Conservation (phyloP, 345 rosid genomes). For the Moringa oleifera region DNA sequence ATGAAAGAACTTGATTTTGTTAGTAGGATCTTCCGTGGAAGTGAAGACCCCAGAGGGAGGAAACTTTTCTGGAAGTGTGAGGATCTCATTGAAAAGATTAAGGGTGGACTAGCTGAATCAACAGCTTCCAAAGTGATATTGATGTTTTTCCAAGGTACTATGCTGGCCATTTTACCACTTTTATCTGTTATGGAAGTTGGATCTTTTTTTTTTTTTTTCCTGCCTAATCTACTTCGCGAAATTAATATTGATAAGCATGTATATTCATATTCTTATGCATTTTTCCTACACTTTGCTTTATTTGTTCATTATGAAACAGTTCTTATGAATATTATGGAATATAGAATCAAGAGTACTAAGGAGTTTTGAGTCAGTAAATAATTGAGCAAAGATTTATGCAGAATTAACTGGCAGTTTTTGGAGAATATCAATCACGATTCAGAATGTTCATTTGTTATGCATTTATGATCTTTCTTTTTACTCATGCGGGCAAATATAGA, state of each 20-base stretch:
- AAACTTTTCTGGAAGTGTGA: conserved; percentile 88
- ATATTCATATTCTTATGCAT: background rate
- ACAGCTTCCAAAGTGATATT: conserved; percentile 71
- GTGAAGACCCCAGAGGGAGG: conserved; percentile 84
- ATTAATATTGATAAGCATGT: background rate
- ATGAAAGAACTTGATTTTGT: conserved; percentile 87
- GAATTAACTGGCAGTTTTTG: background rate
- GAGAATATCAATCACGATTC: too few species aligned
- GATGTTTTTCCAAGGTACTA: conserved; percentile 81
- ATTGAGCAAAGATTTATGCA: background rate
- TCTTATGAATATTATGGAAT: too few species aligned
- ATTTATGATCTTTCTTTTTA: background rate
- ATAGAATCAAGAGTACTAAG: background rate
- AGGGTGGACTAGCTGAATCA: conserved; percentile 64
- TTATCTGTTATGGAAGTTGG: background rate
- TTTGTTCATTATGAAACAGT: background rate
- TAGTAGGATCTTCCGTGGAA: conserved; percentile 80
- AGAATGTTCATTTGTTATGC: background rate
- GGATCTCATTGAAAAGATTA: conserved; percentile 78
- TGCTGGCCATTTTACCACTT: background rate
- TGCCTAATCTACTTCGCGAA: background rate
- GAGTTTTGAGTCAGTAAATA: background rate
- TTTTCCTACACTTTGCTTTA: background rate
- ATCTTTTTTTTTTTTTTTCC: too few species aligned
- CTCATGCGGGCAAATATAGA: background rate